These are phyloP conservation scores for Lagenaria siceraria DNA, from an alignment of 306 rosid species.

Conservation along the genomic window DNA sequence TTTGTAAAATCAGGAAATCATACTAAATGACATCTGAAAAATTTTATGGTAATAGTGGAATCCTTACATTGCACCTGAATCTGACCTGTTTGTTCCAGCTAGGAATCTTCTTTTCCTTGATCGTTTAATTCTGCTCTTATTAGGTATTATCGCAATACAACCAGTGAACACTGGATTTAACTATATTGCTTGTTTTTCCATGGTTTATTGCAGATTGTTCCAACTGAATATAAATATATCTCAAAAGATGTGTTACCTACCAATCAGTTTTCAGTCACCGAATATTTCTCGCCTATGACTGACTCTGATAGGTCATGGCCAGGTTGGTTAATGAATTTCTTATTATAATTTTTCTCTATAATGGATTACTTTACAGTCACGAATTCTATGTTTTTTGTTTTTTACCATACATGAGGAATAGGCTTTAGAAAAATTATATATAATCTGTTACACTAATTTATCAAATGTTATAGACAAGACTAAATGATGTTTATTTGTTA, in stretches of 20 bases:
- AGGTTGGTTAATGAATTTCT: constrained; percentile 34
- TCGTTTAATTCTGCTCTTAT: background rate
- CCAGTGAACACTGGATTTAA: background rate
- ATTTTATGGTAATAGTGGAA: background rate
- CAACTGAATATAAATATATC: constrained; percentile 79
- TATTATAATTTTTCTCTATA: background rate
- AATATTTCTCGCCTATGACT: constrained; percentile 76
- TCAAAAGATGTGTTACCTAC: constrained; percentile 87
- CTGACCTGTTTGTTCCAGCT: background rate
- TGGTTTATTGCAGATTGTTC: constrained; percentile 65
- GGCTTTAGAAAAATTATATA: background rate
- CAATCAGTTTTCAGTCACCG: constrained; percentile 94
- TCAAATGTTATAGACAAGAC: background rate
- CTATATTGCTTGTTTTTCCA: background rate
- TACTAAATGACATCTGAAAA: background rate
- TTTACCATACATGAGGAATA: background rate
- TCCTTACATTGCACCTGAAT: background rate
- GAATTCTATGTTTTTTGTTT: background rate
- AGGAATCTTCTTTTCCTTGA: background rate
- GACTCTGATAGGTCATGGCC: constrained; percentile 83
- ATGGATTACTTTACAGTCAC: background rate
- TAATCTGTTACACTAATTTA: background rate
- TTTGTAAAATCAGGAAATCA: background rate
- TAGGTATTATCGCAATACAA: background rate
- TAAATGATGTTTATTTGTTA: background rate